Base-by-base conservation (phyloP, 2,329 filamentous ascomycete genomes). In the Colletotrichum tanaceti region DNA sequence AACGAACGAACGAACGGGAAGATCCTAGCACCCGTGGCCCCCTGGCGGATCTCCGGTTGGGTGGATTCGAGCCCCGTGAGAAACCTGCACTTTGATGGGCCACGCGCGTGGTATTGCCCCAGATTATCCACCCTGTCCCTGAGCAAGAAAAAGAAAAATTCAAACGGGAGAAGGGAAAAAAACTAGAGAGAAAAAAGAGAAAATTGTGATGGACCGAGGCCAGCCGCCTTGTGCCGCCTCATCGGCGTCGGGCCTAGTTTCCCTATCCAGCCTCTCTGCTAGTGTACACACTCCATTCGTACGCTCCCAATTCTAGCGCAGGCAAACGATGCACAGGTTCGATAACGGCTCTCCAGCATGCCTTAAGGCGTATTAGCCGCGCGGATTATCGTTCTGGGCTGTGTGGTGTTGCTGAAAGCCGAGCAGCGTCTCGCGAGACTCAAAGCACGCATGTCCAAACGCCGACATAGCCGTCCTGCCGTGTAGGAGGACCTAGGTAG, bases 121-220 rank as follows among this genome's bases (percentile, higher is more conserved):
- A 59, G 65, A 54, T 65, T 65, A 68, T 68, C 65, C 65, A 68
- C 59, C 46, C 49, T 39, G 49, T 65, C 59, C 46, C 49, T 39
- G 49, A 24, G 24, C 4, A 24, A 32, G 28, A 32, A 32, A 32
- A 7, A 9, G 9, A 9, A 44, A 22, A 54, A 58, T n/a, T 38
- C 38, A 44, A 22, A 52, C 24, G 9, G n/a, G n/a, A 14, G 14
- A 24, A 18, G 52, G n/a, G 28, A 11, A 5, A 7, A 46, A 47
- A 52, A 41, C 24, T n/a, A 28, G 54, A 53, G 32, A n/a, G 41
- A 10, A 44, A 38, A 24, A 24, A 22, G 41, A 38, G 49, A 58
- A 35, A 50, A 22, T 32, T 24, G 24, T 54, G 39, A 50, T 54
- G 49, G 61, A 20, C 65, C 61, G 65, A 68, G 52, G 54, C 61